Base-by-base conservation (phyloP, 2,329 filamentous ascomycete species). In the Cytospora schulzeri region DNA sequence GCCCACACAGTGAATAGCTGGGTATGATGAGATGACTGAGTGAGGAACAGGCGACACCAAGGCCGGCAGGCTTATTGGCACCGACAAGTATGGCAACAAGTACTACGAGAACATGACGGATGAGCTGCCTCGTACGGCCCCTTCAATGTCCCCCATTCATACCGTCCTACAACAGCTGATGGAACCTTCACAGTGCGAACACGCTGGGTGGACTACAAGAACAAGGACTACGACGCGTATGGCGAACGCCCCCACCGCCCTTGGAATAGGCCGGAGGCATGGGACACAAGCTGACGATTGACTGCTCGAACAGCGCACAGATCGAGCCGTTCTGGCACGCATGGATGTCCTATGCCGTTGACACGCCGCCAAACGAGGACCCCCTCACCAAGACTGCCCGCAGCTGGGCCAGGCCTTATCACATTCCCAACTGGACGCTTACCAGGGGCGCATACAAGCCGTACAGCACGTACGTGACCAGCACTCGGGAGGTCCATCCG, bases 261-360 rank as follows among this genome's bases (percentile, higher is more conserved):
- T n/a, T 22, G 26, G 48, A 4, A 45, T 50, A 7, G 24, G 3
- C 31, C 33, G 1, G 45, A 45, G 28, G 38, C n/a, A n/a, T 19
- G 4, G 24, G 31, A 38, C 26, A 17, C 19, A 58, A 14, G 28
- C 63, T 28, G 41, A 63, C 38, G 48, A 31, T 64, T 71, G 65
- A 70, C 63, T 57, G 15, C 57, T 35, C 61, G 41, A 35, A 66
- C 69, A 90, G 88, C 68, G 86, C 87, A 65, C 92, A 97, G 62
- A 91, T 97, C 72, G 94, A 98, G 79, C 93, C 94, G 58, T 91
- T 94, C 78, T 99, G 95, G 95, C 95, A 98, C 80, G 92, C 91
- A 33, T 99, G 95, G 95, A 93, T 99, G 71, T 92, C 92, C 70
- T 98, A 99, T 80, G 82, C 88, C 79, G 89, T 97, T 72, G 93